A percentile compares a stretch with the other conserved stretches of the same genome.
These are phyloP conservation scores for Talaromyces trachyspermus DNA, from an alignment of 495 filamentous ascomycete genomes.

Conservation along the genomic window DNA sequence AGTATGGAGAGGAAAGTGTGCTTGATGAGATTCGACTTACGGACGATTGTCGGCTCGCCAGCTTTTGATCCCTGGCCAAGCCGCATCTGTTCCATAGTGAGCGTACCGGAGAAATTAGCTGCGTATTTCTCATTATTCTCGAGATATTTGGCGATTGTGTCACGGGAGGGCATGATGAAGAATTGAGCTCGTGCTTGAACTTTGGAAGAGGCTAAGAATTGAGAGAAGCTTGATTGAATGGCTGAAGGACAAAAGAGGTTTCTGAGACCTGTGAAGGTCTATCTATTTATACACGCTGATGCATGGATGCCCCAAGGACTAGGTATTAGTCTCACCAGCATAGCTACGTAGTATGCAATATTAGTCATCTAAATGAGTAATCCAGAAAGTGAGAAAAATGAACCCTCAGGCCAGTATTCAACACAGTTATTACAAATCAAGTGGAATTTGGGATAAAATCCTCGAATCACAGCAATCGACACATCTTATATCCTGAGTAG, in stretches of 20 bases:
- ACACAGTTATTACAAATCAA: too few relatives aligned
- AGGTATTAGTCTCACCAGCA: neutral
- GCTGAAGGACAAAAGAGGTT: neutral
- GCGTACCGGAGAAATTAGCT: neutral
- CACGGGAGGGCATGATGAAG: neutral
- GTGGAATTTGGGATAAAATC: too few relatives aligned
- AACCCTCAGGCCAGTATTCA: too few relatives aligned
- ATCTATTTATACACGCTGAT: neutral
- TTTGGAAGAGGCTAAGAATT: neutral
- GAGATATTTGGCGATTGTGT: neutral
- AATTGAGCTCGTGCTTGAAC: neutral
- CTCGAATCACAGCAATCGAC: too few relatives aligned
- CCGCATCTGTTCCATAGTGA: neutral
- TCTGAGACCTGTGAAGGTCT: neutral
- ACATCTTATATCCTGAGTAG: neutral
- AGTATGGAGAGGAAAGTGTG: neutral
- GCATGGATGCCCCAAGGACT: neutral
- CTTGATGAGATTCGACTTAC: neutral
- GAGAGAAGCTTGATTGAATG: neutral
- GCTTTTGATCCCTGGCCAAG: neutral
- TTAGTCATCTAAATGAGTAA: neutral
- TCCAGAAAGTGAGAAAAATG: too few relatives aligned
- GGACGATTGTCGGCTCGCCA: neutral
- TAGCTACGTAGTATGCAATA: neutral
- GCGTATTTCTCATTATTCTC: slow-evolving; percentile 2